Evolutionary conservation across 2,329 filamentous ascomycete genomes (phyloP).

Genomic region (Claviceps quebecensis): DNA sequence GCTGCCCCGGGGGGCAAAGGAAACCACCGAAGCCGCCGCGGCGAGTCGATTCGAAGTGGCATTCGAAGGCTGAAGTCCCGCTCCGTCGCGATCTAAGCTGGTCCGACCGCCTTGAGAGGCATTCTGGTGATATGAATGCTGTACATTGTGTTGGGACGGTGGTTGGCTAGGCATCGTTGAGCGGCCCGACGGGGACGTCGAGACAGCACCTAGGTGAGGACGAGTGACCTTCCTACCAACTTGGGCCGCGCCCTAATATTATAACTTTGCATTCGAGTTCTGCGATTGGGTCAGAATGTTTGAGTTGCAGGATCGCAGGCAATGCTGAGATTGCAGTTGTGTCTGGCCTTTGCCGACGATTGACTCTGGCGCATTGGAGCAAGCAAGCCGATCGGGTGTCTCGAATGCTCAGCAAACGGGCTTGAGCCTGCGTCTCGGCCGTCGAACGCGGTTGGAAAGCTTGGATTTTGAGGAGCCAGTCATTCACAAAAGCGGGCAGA

Average conservation of each 20-base stretch:
- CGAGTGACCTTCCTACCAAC: slow-evolving; percentile 21
- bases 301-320: not conserved
- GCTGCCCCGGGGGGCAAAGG: slow-evolving; percentile 51
- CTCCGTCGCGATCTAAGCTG: slow-evolving; percentile 43
- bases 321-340: not conserved
- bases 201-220: slow-evolving; percentile 20
- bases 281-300: slow-evolving; percentile 3
- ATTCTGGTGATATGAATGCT: slow-evolving; percentile 17
- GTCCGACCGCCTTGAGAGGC: slow-evolving; percentile 20
- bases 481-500: not conserved
- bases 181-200: slow-evolving; percentile 16
- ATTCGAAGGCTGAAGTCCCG: slow-evolving; percentile 35
- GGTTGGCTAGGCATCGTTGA: slow-evolving; percentile 18
- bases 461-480: not conserved
- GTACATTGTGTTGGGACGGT: slow-evolving; percentile 23
- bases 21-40: slow-evolving; percentile 41
- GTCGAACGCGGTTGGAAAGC: too few relatives aligned
- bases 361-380: slow-evolving; percentile 1
- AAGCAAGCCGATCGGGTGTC: not conserved
- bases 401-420: too few relatives aligned
- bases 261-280: slow-evolving; percentile 23
- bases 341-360: not conserved
- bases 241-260: slow-evolving; percentile 24
- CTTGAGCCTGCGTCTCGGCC: too few relatives aligned
- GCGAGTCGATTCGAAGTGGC: slow-evolving; percentile 30